phyloP scores from a whole-genome alignment of 1,284 basidiomycete genomes.

The Thelephora terrestris region DNA sequence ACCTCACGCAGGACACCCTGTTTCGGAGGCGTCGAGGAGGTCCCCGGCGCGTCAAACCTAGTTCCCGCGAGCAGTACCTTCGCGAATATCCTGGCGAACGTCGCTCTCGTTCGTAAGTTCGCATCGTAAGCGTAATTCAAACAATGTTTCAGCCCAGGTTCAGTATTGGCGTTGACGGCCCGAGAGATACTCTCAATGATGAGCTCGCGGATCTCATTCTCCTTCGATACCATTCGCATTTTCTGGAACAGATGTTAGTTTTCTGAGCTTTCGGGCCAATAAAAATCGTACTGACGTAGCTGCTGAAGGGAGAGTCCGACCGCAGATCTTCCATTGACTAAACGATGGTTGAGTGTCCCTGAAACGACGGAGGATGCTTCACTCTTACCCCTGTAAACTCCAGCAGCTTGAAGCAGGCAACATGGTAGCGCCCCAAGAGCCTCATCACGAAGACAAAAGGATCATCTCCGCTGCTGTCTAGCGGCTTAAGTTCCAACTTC shows the following conservation, averaged over 20 bases:
- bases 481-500: constrained; percentile 55
- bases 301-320: no score
- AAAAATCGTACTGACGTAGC: no score
- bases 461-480: constrained; percentile 54
- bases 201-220: constrained; percentile 56
- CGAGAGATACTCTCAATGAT: constrained; percentile 74
- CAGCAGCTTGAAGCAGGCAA: constrained; percentile 52
- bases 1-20: constrained; percentile 63
- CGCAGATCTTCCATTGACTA: no score
- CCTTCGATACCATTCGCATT: constrained; percentile 23
- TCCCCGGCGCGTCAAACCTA: constrained; percentile 53
- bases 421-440: constrained; percentile 70
- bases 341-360: no score
- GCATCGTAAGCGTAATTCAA: constrained; percentile 72
- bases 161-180: constrained; percentile 77
- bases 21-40: constrained; percentile 38
- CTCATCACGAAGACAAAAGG: constrained; percentile 61
- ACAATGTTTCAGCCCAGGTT: constrained; percentile 85
- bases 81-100: constrained; percentile 85
- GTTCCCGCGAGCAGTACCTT: constrained; percentile 77
- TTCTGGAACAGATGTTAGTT: background rate
- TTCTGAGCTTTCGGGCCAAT: no score
- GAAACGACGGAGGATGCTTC: no score
- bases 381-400: constrained; percentile 19
- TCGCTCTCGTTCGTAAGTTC: constrained; percentile 64